A percentile compares a stretch with the other conserved stretches of the same genome.
Evolutionary conservation across 192 early-diverging fungal genomes (phyloP).

Genomic region (Entophlyctis luteolus): DNA sequence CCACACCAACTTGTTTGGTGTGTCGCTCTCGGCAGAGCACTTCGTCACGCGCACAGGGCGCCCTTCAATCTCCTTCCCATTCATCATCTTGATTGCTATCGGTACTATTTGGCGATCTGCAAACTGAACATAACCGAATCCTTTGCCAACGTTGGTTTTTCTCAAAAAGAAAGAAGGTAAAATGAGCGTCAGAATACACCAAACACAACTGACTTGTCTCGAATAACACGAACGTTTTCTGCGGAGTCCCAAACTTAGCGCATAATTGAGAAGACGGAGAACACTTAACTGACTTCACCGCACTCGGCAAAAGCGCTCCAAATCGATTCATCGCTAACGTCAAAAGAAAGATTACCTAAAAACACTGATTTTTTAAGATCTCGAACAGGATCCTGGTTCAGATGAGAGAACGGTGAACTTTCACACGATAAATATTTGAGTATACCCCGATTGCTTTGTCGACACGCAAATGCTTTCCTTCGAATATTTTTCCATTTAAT

Average conservation of each 20-base stretch:
- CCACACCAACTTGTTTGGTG: no score
- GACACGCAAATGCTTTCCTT: conserved; percentile 84
- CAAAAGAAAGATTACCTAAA: conserved; percentile 55
- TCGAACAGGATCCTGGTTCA: conserved; percentile 49
- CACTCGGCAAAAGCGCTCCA: conserved; percentile 44
- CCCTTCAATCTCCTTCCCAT: conserved; percentile 57
- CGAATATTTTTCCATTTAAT: conserved; percentile 77
- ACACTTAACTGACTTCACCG: conserved; percentile 46
- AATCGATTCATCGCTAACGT: conserved; percentile 43
- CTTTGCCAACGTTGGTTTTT: conserved; percentile 84
- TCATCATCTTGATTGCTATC: conserved; percentile 74
- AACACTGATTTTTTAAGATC: conserved; percentile 73
- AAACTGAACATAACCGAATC: conserved; percentile 91
- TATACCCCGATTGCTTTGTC: conserved; percentile 42
- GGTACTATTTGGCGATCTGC: conserved; percentile 66
- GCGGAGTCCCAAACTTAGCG: no score
- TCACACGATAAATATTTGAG: not conserved
- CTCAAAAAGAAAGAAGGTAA: not conserved
- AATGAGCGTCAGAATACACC: not conserved
- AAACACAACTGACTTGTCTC: conserved; percentile 55
- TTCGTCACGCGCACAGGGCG: conserved; percentile 55
- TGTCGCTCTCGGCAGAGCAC: no score
- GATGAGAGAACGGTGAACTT: not conserved
- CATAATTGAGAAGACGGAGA: conserved; percentile 31
- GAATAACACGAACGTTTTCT: conserved; percentile 78